Conservation (phyloP, 1,139 yeast species). For the Protomyces lactucae-debilis region DNA sequence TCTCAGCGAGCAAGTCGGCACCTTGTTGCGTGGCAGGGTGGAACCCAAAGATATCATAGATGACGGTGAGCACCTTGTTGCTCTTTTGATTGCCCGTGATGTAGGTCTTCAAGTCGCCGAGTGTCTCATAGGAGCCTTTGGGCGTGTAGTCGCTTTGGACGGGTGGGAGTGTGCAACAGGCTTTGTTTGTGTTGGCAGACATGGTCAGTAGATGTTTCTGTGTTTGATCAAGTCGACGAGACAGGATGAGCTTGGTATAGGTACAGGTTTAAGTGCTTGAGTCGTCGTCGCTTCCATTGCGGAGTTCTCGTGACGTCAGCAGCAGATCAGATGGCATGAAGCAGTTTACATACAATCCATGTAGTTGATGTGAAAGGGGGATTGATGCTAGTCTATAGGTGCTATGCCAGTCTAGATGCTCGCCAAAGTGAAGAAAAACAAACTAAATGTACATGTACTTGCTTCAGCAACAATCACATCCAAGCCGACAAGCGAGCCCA, state of each 20-base stretch:
- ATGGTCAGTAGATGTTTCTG: neutral
- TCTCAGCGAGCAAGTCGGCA: slow-evolving; percentile 31
- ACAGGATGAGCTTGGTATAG: neutral
- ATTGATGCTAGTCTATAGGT: no score
- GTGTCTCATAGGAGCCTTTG: slow-evolving; percentile 20
- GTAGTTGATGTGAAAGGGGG: no score
- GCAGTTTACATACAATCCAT: no score
- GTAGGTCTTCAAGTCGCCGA: slow-evolving; percentile 27
- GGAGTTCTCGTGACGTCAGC: no score
- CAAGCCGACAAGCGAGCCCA: neutral
- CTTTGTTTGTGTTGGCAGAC: slow-evolving; percentile 23
- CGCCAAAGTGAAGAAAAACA: neutral
- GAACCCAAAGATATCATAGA: slow-evolving; percentile 31
- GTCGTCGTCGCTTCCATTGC: neutral
- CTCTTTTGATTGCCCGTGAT: slow-evolving; percentile 9
- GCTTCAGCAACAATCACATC: neutral
- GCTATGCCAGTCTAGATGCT: neutral
- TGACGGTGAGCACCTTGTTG: slow-evolving; percentile 9
- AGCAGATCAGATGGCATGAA: no score
- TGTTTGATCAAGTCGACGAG: neutral
- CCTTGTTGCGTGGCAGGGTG: slow-evolving; percentile 32
- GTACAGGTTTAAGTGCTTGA: neutral
- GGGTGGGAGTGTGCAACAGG: slow-evolving; percentile 26
- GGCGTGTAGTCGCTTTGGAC: slow-evolving; percentile 16
- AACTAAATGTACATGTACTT: neutral